A percentile compares a stretch with the other conserved stretches of the same genome.
Conservation (phyloP, 2,329 filamentous ascomycete genomes). For the Colletotrichum tabaci region DNA sequence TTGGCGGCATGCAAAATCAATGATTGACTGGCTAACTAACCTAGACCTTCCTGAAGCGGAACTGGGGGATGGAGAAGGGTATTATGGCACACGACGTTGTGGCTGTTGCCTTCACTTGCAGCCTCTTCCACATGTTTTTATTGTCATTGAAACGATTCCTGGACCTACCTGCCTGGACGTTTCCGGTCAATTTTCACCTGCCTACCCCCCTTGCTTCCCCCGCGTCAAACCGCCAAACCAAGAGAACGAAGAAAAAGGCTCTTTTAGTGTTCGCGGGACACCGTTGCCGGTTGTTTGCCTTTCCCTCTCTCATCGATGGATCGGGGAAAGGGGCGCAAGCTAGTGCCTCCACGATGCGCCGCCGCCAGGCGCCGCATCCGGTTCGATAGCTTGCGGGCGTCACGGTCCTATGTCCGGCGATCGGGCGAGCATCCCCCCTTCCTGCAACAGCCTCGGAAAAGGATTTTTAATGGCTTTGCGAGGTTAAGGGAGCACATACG, state of each 20-base stretch:
- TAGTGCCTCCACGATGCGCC: no score
- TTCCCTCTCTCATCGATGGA: not conserved
- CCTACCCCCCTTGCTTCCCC: not conserved
- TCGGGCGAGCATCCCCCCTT: not conserved
- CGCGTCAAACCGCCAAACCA: not conserved
- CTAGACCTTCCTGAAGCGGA: not conserved
- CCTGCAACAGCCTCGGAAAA: not conserved
- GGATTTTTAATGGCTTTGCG: not conserved
- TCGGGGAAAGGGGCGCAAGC: not conserved
- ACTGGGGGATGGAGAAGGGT: not conserved
- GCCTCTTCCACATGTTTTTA: not conserved
- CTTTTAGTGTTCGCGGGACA: not conserved
- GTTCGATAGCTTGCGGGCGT: not conserved
- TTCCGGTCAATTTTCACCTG: not conserved
- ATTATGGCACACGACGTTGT: not conserved
- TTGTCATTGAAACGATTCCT: not conserved
- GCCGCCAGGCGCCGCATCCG: slow-evolving; percentile 2
- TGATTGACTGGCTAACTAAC: not conserved
- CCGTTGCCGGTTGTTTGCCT: not conserved
- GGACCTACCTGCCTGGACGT: not conserved
- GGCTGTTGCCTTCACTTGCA: not conserved
- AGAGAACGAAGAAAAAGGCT: not conserved
- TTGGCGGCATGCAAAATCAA: not conserved
- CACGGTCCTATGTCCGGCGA: not conserved
- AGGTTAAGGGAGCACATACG: not conserved